Percentiles rank a stretch among this genome's conserved stretches.
phyloP scores from a whole-genome alignment of 225 moss, liverwort and hornwort genomes.

The Anthoceros angustus region DNA sequence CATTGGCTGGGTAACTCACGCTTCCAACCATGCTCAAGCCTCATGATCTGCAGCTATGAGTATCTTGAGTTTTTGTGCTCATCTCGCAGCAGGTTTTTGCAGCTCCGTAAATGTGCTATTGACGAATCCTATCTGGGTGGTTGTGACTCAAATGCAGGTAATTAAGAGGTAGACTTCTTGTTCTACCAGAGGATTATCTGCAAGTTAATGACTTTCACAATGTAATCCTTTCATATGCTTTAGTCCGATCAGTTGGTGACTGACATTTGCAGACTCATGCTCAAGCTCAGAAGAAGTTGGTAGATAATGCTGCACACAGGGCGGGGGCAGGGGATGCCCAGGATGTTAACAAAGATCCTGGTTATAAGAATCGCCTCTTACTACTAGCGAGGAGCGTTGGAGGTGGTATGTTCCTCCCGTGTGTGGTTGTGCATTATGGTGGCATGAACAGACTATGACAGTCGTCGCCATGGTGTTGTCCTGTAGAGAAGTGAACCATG shows the following conservation, averaged over 20 bases:
- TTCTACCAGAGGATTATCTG: background rate
- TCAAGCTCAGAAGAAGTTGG: slow-evolving; percentile 23
- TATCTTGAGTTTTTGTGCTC: background rate
- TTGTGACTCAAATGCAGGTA: slow-evolving; percentile 99
- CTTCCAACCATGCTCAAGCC: background rate
- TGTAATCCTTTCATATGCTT: background rate
- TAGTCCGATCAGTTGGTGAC: background rate
- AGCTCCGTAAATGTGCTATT: slow-evolving; percentile 74
- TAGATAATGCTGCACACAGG: slow-evolving; percentile 10
- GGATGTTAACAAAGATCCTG: slow-evolving; percentile 13
- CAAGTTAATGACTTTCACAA: background rate
- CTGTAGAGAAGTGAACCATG: no score
- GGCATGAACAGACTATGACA: no score
- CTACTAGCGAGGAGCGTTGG: background rate
- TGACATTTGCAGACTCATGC: slow-evolving; percentile 42
- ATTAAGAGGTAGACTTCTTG: background rate
- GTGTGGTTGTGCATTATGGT: no score
- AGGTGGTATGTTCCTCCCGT: no score
- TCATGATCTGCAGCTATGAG: background rate
- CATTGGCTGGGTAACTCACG: slow-evolving; percentile 50
- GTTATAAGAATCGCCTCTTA: background rate
- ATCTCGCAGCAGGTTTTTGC: slow-evolving; percentile 10
- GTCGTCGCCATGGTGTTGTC: no score
- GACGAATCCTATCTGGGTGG: slow-evolving; percentile 97
- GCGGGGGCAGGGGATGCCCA: slow-evolving; percentile 13